These are phyloP conservation scores for Aureobasidium musti DNA, from an alignment of 2,329 filamentous ascomycete genomes.

Conservation along the genomic window DNA sequence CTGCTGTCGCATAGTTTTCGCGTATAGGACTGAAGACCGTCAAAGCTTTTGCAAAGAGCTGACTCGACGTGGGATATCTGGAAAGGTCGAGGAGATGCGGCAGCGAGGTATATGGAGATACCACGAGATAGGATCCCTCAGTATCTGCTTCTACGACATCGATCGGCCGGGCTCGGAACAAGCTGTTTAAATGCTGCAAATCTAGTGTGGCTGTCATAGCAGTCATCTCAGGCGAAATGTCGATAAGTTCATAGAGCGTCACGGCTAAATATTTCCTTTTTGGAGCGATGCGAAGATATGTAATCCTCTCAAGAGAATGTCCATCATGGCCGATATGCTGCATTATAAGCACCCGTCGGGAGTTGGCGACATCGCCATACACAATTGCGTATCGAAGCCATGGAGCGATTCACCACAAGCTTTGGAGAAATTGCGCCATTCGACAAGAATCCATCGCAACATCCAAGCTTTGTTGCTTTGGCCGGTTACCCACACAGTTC, in stretches of 20 bases:
- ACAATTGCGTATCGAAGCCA: not conserved
- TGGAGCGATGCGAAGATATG: too few species aligned
- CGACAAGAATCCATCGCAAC: not conserved
- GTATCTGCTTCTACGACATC: not conserved
- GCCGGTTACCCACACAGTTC: too few species aligned
- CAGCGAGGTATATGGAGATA: conserved; percentile 1
- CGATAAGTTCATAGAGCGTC: too few species aligned
- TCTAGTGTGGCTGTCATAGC: not conserved
- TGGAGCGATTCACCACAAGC: too few species aligned
- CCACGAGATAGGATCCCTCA: not conserved
- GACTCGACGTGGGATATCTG: conserved; percentile 52
- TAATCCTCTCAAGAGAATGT: too few species aligned
- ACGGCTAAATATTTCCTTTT: too few species aligned
- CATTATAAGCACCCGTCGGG: too few species aligned
- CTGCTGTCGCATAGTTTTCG: conserved; percentile 72
- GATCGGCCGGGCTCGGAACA: not conserved
- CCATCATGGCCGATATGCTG: not conserved
- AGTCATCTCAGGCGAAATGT: too few species aligned
- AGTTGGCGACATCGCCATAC: not conserved
- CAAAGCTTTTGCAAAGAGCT: conserved; percentile 71
- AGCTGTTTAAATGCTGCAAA: too few species aligned
- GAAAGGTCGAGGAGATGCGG: conserved; percentile 5
- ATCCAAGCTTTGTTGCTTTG: accelerated
- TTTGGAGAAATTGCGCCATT: not conserved
- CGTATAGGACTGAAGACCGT: conserved; percentile 64